These are phyloP conservation scores for Mortierella sp. DNA, from an alignment of 371 early-diverging fungal species.

Conservation along the genomic window DNA sequence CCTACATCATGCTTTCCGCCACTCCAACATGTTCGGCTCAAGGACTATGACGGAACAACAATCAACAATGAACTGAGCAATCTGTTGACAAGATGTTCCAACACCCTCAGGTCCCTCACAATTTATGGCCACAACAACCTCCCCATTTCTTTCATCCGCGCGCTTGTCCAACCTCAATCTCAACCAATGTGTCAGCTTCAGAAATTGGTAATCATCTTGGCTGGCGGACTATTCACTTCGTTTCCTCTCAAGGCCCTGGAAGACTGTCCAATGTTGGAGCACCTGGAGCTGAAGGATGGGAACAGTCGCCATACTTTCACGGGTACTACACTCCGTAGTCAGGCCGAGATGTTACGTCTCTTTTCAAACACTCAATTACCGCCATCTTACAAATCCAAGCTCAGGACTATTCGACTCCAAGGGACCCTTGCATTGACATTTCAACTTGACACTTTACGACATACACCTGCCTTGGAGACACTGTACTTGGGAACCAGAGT, in stretches of 20 bases:
- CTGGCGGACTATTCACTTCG: not conserved
- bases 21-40: no score
- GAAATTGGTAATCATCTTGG: not conserved
- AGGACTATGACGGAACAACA: no score
- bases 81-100: no score
- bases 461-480: constrained; percentile 8
- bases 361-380: not conserved
- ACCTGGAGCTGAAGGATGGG: constrained; percentile 6
- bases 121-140: no score
- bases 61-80: no score
- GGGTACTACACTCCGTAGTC: no score
- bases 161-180: not conserved
- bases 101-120: no score
- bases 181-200: not conserved
- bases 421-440: constrained; percentile 19
- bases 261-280: not conserved
- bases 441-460: constrained; percentile 1
- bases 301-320: no score
- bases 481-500: not conserved
- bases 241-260: not conserved
- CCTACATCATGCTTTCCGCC: no score
- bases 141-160: not conserved
- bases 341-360: no score
- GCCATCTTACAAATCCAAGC: not conserved
- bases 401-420: constrained; percentile 4